A percentile compares a stretch with the other conserved stretches of the same genome.
phyloP scores from a whole-genome alignment of 2,329 filamentous ascomycete species.

The Gyromitra esculenta region DNA sequence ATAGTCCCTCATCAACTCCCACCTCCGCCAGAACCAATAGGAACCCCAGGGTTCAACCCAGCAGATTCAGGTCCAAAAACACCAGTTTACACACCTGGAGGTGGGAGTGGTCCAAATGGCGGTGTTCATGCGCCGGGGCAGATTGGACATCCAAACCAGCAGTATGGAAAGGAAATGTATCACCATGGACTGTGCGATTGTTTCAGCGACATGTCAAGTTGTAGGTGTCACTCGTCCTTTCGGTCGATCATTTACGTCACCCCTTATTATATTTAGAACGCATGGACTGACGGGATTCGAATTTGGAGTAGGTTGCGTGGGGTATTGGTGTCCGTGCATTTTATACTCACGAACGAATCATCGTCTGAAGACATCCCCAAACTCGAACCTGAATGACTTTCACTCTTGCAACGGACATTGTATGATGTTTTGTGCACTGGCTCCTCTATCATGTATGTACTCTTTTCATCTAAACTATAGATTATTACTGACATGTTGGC shows the following conservation, averaged over 20 bases:
- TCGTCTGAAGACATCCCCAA: slow-evolving; percentile 57
- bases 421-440: slow-evolving; percentile 55
- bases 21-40: slow-evolving; percentile 46
- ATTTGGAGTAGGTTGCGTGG: slow-evolving; percentile 53
- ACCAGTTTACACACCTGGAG: slow-evolving; percentile 54
- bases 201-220: slow-evolving; percentile 56
- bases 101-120: slow-evolving; percentile 53
- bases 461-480: background rate
- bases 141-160: slow-evolving; percentile 58
- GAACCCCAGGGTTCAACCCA: slow-evolving; percentile 41
- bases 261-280: background rate
- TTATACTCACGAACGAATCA: slow-evolving; percentile 58
- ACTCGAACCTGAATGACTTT: slow-evolving; percentile 56
- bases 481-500: slow-evolving; percentile 12
- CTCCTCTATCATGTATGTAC: slow-evolving; percentile 55
- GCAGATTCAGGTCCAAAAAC: slow-evolving; percentile 48
- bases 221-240: slow-evolving; percentile 48
- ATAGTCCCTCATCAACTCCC: slow-evolving; percentile 26
- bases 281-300: background rate
- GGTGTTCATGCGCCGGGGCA: slow-evolving; percentile 58
- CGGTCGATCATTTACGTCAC: background rate
- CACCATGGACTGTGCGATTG: slow-evolving; percentile 57
- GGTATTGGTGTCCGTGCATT: slow-evolving; percentile 58
- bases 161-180: slow-evolving; percentile 56
- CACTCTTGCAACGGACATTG: slow-evolving; percentile 56